A percentile compares a stretch with the other conserved stretches of the same genome.
Conservation (phyloP, 2,329 filamentous ascomycete genomes). For the Colletotrichum orchidophilum region DNA sequence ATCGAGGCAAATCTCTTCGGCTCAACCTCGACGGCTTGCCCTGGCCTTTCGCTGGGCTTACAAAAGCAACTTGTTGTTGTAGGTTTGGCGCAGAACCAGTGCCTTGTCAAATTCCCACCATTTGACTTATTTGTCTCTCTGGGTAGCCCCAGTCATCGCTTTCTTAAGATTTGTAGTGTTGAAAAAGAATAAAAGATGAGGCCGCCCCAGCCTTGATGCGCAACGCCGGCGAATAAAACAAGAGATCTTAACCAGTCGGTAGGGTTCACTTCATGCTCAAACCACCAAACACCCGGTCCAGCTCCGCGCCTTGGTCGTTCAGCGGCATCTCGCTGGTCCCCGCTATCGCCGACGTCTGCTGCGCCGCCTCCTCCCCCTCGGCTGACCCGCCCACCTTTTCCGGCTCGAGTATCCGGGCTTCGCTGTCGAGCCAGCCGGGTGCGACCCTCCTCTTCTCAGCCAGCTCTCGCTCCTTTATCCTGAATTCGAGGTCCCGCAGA, state of each 20-base stretch:
- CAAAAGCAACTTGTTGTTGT: not conserved
- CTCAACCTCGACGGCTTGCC: not conserved
- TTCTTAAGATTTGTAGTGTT: not conserved
- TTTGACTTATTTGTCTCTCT: not conserved
- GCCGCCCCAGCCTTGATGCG: not conserved
- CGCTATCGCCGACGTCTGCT: conserved; percentile 46
- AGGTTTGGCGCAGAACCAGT: not conserved
- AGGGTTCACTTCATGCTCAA: conserved; percentile 44
- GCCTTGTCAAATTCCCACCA: not conserved
- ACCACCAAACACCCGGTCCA: conserved; percentile 67
- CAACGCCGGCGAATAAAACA: not conserved
- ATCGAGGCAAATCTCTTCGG: too few relatives aligned
- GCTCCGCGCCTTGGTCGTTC: conserved; percentile 62
- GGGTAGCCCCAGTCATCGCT: too few relatives aligned
- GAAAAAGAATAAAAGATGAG: not conserved
- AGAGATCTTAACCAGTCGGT: not conserved
- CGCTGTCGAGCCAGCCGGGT: conserved; percentile 83
- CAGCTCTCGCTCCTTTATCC: conserved; percentile 71
- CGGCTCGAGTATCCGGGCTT: conserved; percentile 74
- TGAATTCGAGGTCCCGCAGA: conserved; percentile 76
- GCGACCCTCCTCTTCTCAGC: conserved; percentile 83
- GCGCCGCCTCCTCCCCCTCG: conserved; percentile 29
- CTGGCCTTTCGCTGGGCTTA: not conserved
- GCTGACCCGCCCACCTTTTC: conserved; percentile 54
- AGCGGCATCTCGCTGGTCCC: conserved; percentile 48